Conservation (phyloP, 2,329 filamentous ascomycete genomes). For the Periconia macrospinosa region DNA sequence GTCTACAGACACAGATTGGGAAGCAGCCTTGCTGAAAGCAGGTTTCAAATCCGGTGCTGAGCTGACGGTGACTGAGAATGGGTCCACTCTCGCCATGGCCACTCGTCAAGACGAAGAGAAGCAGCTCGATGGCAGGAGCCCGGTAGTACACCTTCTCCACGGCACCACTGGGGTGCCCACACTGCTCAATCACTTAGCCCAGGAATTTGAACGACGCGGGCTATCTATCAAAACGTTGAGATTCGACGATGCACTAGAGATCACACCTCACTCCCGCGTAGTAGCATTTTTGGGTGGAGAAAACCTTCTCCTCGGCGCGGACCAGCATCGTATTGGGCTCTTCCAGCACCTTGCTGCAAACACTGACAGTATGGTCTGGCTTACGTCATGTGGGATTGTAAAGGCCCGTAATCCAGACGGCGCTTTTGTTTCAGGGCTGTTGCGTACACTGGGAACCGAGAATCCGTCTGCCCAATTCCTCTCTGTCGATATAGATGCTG, state of each 20-base stretch:
- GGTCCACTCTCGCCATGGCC: no score
- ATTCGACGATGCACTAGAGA: not conserved
- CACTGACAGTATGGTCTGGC: constrained; percentile 6
- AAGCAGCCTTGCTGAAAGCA: no score
- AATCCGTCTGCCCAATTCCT: constrained; percentile 9
- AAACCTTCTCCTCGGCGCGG: constrained; percentile 5
- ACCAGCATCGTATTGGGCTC: not conserved
- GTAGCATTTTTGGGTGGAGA: constrained; percentile 8
- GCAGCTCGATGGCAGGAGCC: no score
- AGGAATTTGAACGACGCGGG: constrained; percentile 7
- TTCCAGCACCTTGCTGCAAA: constrained; percentile 7
- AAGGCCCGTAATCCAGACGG: constrained; percentile 9
- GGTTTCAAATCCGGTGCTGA: no score
- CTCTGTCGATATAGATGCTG: constrained; percentile 12
- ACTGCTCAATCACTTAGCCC: constrained; percentile 3
- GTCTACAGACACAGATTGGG: constrained; percentile 6
- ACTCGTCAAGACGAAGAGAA: no score
- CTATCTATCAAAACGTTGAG: not conserved
- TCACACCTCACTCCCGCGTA: constrained; percentile 1
- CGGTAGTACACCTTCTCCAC: no score
- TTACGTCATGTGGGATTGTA: constrained; percentile 5
- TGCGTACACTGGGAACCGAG: constrained; percentile 14
- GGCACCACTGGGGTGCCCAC: not conserved
- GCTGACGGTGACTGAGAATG: no score
- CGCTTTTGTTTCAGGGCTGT: constrained; percentile 13